Evolutionary conservation across 805 yeast species (phyloP), one percentile per base, ranked within the genome.

Genomic region (Barnettozyma salicaria): DNA sequence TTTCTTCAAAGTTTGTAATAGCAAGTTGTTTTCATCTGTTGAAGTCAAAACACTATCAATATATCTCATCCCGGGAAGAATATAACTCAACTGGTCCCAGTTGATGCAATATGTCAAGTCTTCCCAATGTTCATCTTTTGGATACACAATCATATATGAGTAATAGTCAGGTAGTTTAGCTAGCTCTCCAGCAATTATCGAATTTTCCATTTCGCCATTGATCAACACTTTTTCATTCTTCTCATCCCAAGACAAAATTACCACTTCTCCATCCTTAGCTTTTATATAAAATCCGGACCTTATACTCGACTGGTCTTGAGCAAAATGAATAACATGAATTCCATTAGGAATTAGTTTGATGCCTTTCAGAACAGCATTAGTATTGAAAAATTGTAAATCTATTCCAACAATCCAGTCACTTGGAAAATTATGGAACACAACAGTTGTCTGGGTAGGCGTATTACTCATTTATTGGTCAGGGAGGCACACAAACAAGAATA

Each of bases 271-370:
- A 7, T 65, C 67, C 10, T 43, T 26, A 19, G 68, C 59, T n/a
- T 48, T 43, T 13, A 65, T 33, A 49, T 47, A 61, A 48, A 53
- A 54, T 4, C 79, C 80, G 38, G 52, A 45, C 39, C 67, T 61
- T 46, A 61, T 55, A 47, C 63, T 73, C 27, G 49, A 35, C 6
- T 50, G 43, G 34, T 50, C 56, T 27, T 55, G 55, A 0, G 74
- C 70, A 56, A 71, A 67, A 53, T 79, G 85, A 10, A 78, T 45
- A 2, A 76, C 54, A 53, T 79, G 86, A 0, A 66, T 32, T 0
- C 85, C 85, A 4, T 52, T 40, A 0, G 74, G 66, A 4, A 79
- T 58, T 13, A 58, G 53, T 44, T 75, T 76, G 43, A 79, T 63
- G 1, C 85, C 85, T 39, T 55, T 60, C 18, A 73, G 58, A 3